Evolutionary conservation across 257 asterid species (phyloP), one percentile per base, ranked within the genome.

Genomic region (Scutellaria minor): DNA sequence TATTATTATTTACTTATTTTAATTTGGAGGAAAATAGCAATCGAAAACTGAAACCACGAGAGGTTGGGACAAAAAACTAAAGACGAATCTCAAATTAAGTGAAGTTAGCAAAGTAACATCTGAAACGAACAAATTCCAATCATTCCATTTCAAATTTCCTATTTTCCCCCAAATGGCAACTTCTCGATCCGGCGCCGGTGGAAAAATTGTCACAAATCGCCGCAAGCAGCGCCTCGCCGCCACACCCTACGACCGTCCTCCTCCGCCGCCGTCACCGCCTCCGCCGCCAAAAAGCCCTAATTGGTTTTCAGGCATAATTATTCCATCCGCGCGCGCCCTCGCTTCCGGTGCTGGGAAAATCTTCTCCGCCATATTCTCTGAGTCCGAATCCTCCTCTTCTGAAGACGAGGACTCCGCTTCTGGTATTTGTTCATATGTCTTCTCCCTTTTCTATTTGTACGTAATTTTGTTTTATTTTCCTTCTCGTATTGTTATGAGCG

Each of bases 261-360:
- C 79, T 1, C 78, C 68, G 66, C 78, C 37, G 3, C 71, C 46
- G 9, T 52, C 75, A 6, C 81, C 51, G 18, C 83, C 76, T 44
- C 82, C 65, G 55, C 74, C 77, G 45, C 73, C 54, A 0, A 69
- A 63, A 58, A 80, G 74, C 78, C 87, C 83, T 75, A 83, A 71
- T 74, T 93, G 85, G 88, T 81, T 86, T 7, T 14, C 82, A 48
- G 79, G 83, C 64, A 12, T 77, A 41, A 14, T 86, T 66, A 72
- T 85, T 47, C 88, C 88, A 9, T 81, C 85, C 64, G 88, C 86
- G 10, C 84, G 82, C 59, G 80, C 80, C 69, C 66, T 93, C 48
- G 88, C 92, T 14, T 83, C 96, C n/a, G 92, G 96, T 50, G 96
- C 97, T 9, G 90, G 87, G 2, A 90, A 87, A 77, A 68, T 93